Conservation (phyloP, 2,329 filamentous ascomycete genomes). For the Periconia digitata region DNA sequence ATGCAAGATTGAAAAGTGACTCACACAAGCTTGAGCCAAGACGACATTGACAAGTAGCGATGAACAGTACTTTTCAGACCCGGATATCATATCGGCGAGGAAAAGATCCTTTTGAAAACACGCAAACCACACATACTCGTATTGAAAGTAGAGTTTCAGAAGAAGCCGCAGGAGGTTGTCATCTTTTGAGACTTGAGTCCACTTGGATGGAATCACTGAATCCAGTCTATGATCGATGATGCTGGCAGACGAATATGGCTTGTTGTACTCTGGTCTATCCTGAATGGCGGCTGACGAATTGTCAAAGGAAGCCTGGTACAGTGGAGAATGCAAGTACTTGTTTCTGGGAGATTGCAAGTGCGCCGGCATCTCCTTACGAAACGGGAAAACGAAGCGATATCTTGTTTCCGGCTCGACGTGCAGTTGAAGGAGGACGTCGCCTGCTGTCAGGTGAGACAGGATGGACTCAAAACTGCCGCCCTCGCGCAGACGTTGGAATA, state of each 20-base stretch:
- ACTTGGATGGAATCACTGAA: slow-evolving; percentile 4
- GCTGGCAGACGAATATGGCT: slow-evolving; percentile 2
- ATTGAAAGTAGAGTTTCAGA: slow-evolving; percentile 12
- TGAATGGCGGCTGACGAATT: neutral
- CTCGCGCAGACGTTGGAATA: neutral
- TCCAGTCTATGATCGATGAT: slow-evolving; percentile 10
- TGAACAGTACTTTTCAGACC: slow-evolving; percentile 10
- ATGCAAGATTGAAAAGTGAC: neutral
- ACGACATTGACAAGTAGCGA: slow-evolving; percentile 10
- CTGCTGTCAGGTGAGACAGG: neutral
- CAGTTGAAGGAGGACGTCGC: slow-evolving; percentile 1
- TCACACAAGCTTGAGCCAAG: slow-evolving; percentile 12
- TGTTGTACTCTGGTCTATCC: slow-evolving; percentile 2
- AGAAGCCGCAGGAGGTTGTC: slow-evolving; percentile 10
- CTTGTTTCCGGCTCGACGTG: neutral
- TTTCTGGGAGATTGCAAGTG: neutral
- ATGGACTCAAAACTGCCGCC: neutral
- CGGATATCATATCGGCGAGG: slow-evolving; percentile 11
- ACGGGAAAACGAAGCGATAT: slow-evolving; percentile 1
- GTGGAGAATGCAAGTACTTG: slow-evolving; percentile 1
- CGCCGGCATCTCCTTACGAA: neutral
- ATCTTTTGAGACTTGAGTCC: slow-evolving; percentile 9
- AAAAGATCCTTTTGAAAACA: slow-evolving; percentile 17
- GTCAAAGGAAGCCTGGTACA: neutral
- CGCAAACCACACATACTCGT: slow-evolving; percentile 8